A percentile compares a stretch with the other conserved stretches of the same genome.
These are phyloP conservation scores for Mycena crocata DNA, from an alignment of 768 basidiomycete genomes.

Conservation along the genomic window DNA sequence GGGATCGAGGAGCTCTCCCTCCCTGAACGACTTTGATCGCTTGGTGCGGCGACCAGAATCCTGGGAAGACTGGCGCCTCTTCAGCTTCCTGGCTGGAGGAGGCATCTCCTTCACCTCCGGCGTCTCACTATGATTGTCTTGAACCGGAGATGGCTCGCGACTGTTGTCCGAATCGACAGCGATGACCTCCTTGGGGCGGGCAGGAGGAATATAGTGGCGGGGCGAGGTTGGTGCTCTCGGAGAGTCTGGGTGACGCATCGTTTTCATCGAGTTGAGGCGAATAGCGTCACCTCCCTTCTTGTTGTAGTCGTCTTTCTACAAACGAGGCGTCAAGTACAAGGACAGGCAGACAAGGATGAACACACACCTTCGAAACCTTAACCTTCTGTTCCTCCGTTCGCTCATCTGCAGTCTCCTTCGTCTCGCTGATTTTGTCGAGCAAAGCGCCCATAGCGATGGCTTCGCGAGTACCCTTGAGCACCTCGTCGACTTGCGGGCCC, in stretches of 20 bases:
- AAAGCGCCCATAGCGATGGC: neutral
- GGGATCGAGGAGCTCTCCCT: neutral
- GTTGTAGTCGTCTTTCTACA: conserved; percentile 4
- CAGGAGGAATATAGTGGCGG: neutral
- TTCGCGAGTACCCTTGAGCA: neutral
- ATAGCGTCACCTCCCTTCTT: neutral
- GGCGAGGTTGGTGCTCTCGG: conserved; percentile 5
- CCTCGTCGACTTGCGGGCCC: neutral
- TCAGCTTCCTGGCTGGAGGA: neutral
- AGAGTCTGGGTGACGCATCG: neutral
- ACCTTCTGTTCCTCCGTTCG: neutral
- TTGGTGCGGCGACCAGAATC: neutral
- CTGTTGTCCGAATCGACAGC: neutral
- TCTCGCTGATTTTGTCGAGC: neutral
- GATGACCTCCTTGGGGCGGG: neutral
- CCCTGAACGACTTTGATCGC: neutral
- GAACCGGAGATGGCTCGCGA: neutral
- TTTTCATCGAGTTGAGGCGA: conserved; percentile 3
- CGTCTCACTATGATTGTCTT: neutral
- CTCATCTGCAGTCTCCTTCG: neutral
- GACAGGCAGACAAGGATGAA: neutral
- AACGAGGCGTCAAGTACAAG: neutral
- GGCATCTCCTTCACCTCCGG: neutral
- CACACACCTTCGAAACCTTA: neutral
- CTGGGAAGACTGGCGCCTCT: too few species aligned